Base-by-base conservation (phyloP, 805 yeast species). In the Monosporozyma solicola region DNA sequence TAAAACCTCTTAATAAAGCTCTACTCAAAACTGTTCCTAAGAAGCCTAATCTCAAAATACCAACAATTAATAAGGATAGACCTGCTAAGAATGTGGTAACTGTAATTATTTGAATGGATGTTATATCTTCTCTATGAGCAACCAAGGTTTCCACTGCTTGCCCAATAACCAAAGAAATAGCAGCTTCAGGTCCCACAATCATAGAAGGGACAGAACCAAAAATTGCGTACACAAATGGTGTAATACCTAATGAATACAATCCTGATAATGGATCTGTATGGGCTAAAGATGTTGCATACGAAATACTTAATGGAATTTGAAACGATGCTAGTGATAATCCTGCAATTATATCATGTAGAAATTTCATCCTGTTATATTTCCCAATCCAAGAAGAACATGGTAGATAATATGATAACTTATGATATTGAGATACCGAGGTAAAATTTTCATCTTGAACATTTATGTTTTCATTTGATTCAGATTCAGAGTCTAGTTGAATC, bases 171-270 rank as follows among this genome's bases (percentile, higher is more conserved):
- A 91, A 73, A 0, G 95, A 87, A 8, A 88, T 82, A 0, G 96
- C 91, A 20, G 92, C 91, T 66, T 90, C 95, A 0, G 97, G 96
- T 0, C 96, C 96, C 20, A 90, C 95, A 41, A 89, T 82, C 85
- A 90, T 80, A 54, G 84, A 84, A 0, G 96, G 96, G 1, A 89
- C 95, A 0, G 94, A 80, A 0, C 97, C 97, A 54, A 89, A 74
- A 3, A 89, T 55, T 6, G 88, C 76, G 64, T 90, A 90, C 7
- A 87, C 70, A n/a, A 85, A 70, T 0, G 96, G 95, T 0, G 94
- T 88, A 3, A 86, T 73, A 1, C 87, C 83, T 48, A 89, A 75
- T 0, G 90, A 87, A 57, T 83, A 79, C 8, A 91, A 72, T 0
- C 97, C 97, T 57, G 85, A 80, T 2, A 85, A 67, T 0, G 96